Conservation (phyloP, 2,329 filamentous ascomycete genomes). For the Whalleya microplaca region DNA sequence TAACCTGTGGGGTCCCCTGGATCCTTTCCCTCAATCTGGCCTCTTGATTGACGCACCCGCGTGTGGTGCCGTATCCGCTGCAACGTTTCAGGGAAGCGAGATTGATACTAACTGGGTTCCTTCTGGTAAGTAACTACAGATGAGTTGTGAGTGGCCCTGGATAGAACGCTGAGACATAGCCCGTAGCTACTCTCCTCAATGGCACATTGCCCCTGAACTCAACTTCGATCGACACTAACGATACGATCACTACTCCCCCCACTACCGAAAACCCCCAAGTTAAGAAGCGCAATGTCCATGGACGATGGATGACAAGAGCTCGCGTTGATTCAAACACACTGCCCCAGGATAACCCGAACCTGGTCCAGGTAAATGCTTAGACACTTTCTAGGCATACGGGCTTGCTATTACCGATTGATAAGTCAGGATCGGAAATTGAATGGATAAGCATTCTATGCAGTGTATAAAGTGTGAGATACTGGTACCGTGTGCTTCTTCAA, state of each 20-base stretch:
- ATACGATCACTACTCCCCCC: background rate
- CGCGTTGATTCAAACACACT: constrained; percentile 21
- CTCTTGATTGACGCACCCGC: constrained; percentile 35
- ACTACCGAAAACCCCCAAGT: background rate
- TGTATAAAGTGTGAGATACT: background rate
- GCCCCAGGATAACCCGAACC: constrained; percentile 14
- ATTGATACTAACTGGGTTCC: constrained; percentile 25
- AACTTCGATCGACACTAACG: constrained; percentile 11
- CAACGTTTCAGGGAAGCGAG: constrained; percentile 16
- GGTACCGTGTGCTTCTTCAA: background rate
- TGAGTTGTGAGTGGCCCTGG: background rate
- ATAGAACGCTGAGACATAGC: background rate
- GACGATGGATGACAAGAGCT: constrained; percentile 18
- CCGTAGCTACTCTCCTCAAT: constrained; percentile 20
- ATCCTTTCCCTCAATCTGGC: constrained; percentile 44
- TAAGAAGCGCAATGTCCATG: background rate
- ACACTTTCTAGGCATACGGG: background rate
- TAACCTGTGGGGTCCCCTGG: constrained; percentile 42
- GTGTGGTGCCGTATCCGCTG: constrained; percentile 13
- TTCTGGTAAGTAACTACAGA: constrained; percentile 18
- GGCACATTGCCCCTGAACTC: constrained; percentile 22
- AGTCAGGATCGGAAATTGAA: background rate
- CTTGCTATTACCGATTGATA: background rate
- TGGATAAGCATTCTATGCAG: background rate
- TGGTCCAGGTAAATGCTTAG: constrained; percentile 7